These are phyloP conservation scores for Picea engelmannii DNA, from an alignment of 83 land plant genomes.

Conservation along the genomic window DNA sequence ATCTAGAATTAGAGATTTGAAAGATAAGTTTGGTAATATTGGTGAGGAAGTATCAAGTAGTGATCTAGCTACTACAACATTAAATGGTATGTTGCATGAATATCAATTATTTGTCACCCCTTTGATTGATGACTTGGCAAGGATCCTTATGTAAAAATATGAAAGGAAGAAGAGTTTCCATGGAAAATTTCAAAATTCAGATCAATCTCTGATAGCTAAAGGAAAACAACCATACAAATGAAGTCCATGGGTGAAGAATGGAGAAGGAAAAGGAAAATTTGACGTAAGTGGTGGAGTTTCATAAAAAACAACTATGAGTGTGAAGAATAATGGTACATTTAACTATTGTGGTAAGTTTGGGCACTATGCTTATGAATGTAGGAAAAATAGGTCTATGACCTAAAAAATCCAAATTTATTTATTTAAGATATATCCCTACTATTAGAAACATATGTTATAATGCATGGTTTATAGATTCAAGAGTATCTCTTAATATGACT, in stretches of 20 bases:
- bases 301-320: neutral
- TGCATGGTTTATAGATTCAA: neutral
- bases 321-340: neutral
- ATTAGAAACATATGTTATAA: too few species aligned
- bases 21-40: neutral
- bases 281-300: too few species aligned
- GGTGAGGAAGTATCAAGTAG: neutral
- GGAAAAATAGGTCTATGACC: neutral
- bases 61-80: neutral
- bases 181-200: neutral
- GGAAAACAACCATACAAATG: neutral
- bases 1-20: neutral
- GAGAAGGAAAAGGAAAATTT: too few species aligned
- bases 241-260: neutral
- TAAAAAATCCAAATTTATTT: too few species aligned
- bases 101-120: neutral
- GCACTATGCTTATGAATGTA: neutral
- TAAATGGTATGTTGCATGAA: neutral
- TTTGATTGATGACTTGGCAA: neutral
- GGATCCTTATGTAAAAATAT: neutral
- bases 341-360: neutral
- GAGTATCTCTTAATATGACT: neutral
- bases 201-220: neutral
- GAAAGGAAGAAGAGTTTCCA: neutral
- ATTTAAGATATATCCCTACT: too few species aligned